phyloP scores from a whole-genome alignment of 305 asterid genomes.

The Fraxinus dipetala region DNA sequence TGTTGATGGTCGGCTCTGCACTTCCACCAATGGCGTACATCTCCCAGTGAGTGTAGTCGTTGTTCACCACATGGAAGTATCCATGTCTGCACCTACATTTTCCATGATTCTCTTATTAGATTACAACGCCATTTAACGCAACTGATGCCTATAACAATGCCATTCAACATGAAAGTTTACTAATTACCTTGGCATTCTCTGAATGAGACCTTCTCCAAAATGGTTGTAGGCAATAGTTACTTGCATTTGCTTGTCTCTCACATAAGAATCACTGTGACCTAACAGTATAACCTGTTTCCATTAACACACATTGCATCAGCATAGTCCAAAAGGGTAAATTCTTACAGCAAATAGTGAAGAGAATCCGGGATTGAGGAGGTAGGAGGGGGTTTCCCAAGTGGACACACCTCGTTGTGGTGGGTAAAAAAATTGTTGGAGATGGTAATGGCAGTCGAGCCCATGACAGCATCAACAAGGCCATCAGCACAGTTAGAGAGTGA shows the following conservation, averaged over 20 bases:
- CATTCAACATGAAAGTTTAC: neutral
- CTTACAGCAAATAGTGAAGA: neutral
- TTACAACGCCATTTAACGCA: neutral
- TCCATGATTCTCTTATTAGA: neutral
- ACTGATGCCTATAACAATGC: neutral
- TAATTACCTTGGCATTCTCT: conserved; percentile 93
- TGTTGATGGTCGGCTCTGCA: conserved; percentile 36
- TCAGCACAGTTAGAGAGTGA: neutral
- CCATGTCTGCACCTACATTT: neutral
- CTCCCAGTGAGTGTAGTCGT: neutral
- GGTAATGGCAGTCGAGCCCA: neutral
- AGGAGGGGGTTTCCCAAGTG: neutral
- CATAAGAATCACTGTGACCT: conserved; percentile 91
- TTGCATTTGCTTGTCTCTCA: conserved; percentile 82
- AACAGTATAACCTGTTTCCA: conserved; percentile 73
- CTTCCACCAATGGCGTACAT: conserved; percentile 99
- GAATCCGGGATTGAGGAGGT: neutral
- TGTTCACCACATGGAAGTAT: neutral
- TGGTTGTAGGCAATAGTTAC: conserved; percentile 90
- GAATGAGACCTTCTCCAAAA: conserved; percentile 90
- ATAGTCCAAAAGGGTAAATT: neutral
- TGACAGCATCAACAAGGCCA: neutral
- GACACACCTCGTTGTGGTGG: conserved; percentile 54
- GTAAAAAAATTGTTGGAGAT: neutral
- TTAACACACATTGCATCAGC: neutral